phyloP scores from a whole-genome alignment of 2,329 filamentous ascomycete species.

The Stemphylium lycopersici region DNA sequence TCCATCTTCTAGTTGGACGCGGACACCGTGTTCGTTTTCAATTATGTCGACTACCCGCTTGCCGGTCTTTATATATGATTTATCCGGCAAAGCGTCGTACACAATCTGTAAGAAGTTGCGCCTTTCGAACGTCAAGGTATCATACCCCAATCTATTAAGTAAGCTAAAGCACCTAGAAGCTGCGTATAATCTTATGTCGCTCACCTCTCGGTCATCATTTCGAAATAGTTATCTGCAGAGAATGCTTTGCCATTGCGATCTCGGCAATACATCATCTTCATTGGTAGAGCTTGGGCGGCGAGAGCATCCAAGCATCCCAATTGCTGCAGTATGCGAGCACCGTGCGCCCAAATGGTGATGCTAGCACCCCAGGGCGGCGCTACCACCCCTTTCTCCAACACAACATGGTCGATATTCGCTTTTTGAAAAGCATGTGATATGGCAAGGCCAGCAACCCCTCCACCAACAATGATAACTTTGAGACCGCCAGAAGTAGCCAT shows the following conservation, averaged over 20 bases:
- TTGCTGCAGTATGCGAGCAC: neutral
- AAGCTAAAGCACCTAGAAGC: no score
- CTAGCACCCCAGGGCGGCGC: neutral
- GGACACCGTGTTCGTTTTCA: neutral
- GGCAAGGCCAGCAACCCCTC: neutral
- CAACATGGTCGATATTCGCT: neutral
- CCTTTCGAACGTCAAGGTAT: neutral
- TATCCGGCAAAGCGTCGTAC: neutral
- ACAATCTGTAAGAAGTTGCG: neutral
- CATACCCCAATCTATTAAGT: no score
- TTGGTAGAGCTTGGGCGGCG: neutral
- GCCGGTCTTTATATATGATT: neutral
- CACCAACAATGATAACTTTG: slow-evolving; percentile 24
- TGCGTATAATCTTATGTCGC: no score
- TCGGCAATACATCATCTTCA: neutral
- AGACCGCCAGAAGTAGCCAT: no score
- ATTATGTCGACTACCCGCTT: neutral
- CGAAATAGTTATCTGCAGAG: neutral
- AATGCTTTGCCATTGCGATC: neutral
- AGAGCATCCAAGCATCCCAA: neutral
- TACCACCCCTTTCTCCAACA: neutral
- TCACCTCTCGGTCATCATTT: neutral
- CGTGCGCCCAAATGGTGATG: neutral
- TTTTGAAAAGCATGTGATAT: neutral
- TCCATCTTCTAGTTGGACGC: neutral